Conservation (phyloP, 2,329 filamentous ascomycete genomes). For the Bipolaris oryzae region DNA sequence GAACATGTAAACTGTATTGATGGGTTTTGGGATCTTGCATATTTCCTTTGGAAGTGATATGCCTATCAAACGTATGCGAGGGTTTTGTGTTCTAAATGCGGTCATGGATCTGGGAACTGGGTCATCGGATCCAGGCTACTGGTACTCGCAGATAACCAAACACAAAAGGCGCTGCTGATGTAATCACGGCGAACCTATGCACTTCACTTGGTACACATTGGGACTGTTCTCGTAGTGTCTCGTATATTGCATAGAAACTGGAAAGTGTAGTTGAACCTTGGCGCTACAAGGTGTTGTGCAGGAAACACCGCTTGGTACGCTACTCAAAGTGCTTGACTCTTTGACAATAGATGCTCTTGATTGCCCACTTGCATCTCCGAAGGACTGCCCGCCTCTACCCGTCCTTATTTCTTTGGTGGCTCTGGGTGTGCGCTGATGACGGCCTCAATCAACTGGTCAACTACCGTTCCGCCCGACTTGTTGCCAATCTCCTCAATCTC, state of each 20-base stretch:
- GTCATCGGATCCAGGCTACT: background rate
- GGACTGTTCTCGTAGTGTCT: slow-evolving; percentile 1
- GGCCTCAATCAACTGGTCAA: slow-evolving; percentile 82
- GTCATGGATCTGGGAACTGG: background rate
- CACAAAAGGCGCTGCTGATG: background rate
- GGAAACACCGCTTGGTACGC: slow-evolving; percentile 1
- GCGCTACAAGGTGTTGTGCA: slow-evolving; percentile 15
- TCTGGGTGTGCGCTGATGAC: slow-evolving; percentile 83
- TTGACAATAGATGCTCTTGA: background rate
- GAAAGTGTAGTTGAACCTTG: slow-evolving; percentile 8
- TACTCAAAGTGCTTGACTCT: background rate
- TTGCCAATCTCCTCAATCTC: slow-evolving; percentile 81
- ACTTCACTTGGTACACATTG: background rate
- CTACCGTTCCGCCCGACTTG: slow-evolving; percentile 78
- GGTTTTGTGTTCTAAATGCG: background rate
- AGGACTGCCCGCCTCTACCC: background rate
- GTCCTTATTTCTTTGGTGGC: slow-evolving; percentile 54
- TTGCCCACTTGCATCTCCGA: background rate
- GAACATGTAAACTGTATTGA: too few species aligned
- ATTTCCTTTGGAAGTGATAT: background rate
- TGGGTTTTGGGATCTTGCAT: background rate
- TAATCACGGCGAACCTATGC: background rate
- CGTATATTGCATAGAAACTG: slow-evolving; percentile 21
- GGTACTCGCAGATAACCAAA: background rate
- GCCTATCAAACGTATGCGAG: background rate